phyloP scores from a whole-genome alignment of 2,329 filamentous ascomycete species.

The Aspergillus nomiae region DNA sequence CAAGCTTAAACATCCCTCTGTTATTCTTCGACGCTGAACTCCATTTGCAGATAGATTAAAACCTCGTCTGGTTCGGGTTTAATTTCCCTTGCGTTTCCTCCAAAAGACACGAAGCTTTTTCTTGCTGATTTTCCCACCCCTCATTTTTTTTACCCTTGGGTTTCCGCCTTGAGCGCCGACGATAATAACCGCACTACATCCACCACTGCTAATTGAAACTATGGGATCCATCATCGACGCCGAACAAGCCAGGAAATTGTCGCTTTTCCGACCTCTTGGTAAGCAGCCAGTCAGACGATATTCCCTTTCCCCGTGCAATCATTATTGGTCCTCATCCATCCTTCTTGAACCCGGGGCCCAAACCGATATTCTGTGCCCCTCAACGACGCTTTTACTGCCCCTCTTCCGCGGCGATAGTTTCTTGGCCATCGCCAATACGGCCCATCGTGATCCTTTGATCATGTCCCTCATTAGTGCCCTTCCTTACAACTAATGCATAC shows the following conservation, averaged over 20 bases:
- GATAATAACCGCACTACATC: constrained; percentile 15
- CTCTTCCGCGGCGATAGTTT: constrained; percentile 11
- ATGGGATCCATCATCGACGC: constrained; percentile 38
- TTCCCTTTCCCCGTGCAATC: constrained; percentile 34
- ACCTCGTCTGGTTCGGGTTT: not conserved
- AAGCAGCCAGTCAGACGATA: constrained; percentile 39
- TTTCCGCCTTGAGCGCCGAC: constrained; percentile 27
- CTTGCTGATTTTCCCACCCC: not conserved
- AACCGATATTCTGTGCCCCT: constrained; percentile 14
- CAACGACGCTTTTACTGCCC: constrained; percentile 11
- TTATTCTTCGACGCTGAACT: not conserved
- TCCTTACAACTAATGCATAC: constrained; percentile 2
- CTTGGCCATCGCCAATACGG: not conserved
- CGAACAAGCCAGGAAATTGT: constrained; percentile 45
- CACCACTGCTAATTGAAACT: constrained; percentile 12
- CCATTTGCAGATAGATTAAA: not conserved
- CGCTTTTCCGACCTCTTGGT: constrained; percentile 49
- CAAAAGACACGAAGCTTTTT: not conserved
- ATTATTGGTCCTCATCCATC: constrained; percentile 31
- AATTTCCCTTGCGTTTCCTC: not conserved
- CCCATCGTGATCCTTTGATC: not conserved
- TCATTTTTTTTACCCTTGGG: not conserved
- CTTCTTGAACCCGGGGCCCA: constrained; percentile 3
- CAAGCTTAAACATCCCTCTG: not conserved
- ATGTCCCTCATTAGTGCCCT: not conserved